phyloP scores from a whole-genome alignment of 306 rosid species.

The Malus sieversii region DNA sequence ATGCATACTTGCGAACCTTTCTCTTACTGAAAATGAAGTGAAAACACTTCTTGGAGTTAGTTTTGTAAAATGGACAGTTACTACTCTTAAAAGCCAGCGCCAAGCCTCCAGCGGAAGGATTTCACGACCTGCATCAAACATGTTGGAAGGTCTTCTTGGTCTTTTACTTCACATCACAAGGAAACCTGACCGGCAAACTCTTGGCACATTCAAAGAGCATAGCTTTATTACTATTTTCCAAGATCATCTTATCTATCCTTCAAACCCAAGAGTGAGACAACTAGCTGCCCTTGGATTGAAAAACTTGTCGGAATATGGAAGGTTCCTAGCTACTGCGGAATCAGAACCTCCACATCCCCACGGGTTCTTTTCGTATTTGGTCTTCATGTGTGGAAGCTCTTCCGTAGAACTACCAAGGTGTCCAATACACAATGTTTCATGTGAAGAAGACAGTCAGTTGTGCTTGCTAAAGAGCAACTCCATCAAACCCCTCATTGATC shows the following conservation, averaged over 20 bases:
- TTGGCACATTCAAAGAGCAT: slow-evolving; percentile 32
- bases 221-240: slow-evolving; percentile 36
- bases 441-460: slow-evolving; percentile 32
- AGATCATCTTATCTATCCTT: slow-evolving; percentile 38
- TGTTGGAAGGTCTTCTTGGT: slow-evolving; percentile 61
- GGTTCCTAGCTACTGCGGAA: slow-evolving; percentile 20
- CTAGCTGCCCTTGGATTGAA: slow-evolving; percentile 44
- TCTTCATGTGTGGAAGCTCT: slow-evolving; percentile 33
- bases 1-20: slow-evolving; percentile 38
- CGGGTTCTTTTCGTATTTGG: slow-evolving; percentile 23
- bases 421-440: slow-evolving; percentile 32
- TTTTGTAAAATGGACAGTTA: slow-evolving; percentile 35
- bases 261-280: slow-evolving; percentile 38
- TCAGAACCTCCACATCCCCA: slow-evolving; percentile 14
- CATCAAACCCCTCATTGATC: slow-evolving; percentile 40
- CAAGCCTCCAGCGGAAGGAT: slow-evolving; percentile 24
- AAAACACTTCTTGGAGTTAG: slow-evolving; percentile 35
- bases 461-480: slow-evolving; percentile 39
- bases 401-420: slow-evolving; percentile 21
- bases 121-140: slow-evolving; percentile 29
- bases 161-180: slow-evolving; percentile 40
- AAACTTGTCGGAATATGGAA: slow-evolving; percentile 48
- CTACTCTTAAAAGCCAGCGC: slow-evolving; percentile 29
- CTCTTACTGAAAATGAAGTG: slow-evolving; percentile 37
- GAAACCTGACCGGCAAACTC: slow-evolving; percentile 29